Percentiles rank a stretch among this genome's conserved stretches.
These are phyloP conservation scores for Balansia obtecta DNA, from an alignment of 2,329 filamentous ascomycete genomes.

Conservation along the genomic window DNA sequence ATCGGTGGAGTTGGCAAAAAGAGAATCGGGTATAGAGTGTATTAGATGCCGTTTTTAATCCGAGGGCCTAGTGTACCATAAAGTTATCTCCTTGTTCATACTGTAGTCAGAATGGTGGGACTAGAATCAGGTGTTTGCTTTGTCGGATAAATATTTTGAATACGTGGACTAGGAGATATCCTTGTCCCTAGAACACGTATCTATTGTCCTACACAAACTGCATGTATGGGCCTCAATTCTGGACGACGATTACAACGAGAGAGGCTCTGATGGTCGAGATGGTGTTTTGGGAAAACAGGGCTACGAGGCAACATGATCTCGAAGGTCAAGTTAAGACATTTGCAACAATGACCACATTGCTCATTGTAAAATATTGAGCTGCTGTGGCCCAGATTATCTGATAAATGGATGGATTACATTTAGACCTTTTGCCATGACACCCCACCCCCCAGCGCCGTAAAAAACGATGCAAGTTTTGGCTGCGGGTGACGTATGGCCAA, in stretches of 20 bases:
- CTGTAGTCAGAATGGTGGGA: slow-evolving; percentile 14
- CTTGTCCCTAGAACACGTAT: neutral
- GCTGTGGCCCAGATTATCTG: too few relatives aligned
- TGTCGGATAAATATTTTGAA: slow-evolving; percentile 6
- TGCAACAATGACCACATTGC: neutral
- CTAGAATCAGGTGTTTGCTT: slow-evolving; percentile 7
- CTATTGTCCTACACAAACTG: too few relatives aligned
- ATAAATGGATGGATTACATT: too few relatives aligned
- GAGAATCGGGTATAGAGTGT: slow-evolving; percentile 40
- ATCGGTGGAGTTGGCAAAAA: slow-evolving; percentile 20
- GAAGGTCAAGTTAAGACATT: neutral
- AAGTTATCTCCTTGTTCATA: slow-evolving; percentile 28
- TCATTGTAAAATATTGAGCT: too few relatives aligned
- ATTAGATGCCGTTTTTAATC: slow-evolving; percentile 38
- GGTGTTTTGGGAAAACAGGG: too few relatives aligned
- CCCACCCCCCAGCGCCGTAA: slow-evolving; percentile 7
- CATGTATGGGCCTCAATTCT: too few relatives aligned
- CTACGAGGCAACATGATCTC: neutral
- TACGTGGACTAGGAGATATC: neutral
- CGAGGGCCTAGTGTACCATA: slow-evolving; percentile 40
- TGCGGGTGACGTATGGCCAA: neutral
- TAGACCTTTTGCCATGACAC: neutral
- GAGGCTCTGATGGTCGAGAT: too few relatives aligned
- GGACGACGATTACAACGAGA: too few relatives aligned
- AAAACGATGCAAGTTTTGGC: slow-evolving; percentile 3